Percentiles rank a stretch among this genome's conserved stretches.
Conservation (phyloP, 257 asterid species). For the Solanum chiquidenum region DNA sequence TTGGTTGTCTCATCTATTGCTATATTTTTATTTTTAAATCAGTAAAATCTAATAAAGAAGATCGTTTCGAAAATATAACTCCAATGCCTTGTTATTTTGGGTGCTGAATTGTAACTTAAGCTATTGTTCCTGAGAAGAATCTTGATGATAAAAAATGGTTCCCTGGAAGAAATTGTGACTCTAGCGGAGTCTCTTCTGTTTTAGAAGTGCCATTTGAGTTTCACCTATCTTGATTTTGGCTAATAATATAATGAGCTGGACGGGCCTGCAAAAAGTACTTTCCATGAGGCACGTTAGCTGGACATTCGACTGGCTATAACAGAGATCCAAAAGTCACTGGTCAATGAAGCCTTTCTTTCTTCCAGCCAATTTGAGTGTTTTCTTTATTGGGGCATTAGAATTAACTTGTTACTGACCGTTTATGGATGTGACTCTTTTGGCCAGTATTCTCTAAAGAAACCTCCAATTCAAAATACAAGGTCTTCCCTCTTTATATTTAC, state of each 20-base stretch:
- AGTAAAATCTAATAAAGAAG: not conserved
- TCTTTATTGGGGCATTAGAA: not conserved
- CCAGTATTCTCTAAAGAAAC: not conserved
- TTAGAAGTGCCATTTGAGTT: not conserved
- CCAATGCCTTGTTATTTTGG: not conserved
- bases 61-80: not conserved
- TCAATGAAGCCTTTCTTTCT: not conserved
- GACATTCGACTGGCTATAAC: slow-evolving; percentile 64
- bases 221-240: not conserved
- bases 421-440: not conserved
- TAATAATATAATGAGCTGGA: slow-evolving; percentile 41
- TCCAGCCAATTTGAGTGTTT: not conserved
- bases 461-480: not conserved
- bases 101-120: not conserved
- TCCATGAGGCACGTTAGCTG: slow-evolving; percentile 86
- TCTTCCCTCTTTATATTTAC: not conserved
- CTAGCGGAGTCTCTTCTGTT: not conserved
- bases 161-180: not conserved
- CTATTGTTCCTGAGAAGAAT: not conserved
- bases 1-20: not conserved
- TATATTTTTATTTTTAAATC: not conserved
- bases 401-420: not conserved
- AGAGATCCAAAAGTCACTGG: slow-evolving; percentile 17
- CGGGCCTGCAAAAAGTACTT: slow-evolving; percentile 59
- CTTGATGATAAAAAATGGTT: not conserved